Evolutionary conservation across 331 rosid species (phyloP).

Genomic region (Quercus lobata): DNA sequence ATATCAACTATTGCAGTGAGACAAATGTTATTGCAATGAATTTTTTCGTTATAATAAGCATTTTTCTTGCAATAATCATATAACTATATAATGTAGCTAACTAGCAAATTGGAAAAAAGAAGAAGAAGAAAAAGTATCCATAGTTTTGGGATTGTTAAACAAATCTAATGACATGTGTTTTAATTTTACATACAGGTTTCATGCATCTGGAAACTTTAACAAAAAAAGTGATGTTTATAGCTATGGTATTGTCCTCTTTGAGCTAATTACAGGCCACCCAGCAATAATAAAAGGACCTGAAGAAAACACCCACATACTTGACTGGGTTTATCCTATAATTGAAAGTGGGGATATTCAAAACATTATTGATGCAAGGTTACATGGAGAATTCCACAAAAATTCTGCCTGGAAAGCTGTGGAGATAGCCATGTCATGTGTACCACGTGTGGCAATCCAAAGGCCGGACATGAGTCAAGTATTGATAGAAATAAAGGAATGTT

Average conservation of each 20-base stretch:
- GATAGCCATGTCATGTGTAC: slow-evolving; percentile 15
- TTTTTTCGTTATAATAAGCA: no score
- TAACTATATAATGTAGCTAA: no score
- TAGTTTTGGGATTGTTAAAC: no score
- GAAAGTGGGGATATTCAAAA: slow-evolving; percentile 21
- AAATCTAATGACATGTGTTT: neutral
- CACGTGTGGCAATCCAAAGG: slow-evolving; percentile 10
- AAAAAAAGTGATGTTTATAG: slow-evolving; percentile 28
- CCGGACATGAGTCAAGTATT: slow-evolving; percentile 22
- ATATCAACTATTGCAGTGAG: no score
- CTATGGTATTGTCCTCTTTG: slow-evolving; percentile 35
- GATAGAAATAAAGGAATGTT: slow-evolving; percentile 8
- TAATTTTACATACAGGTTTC: neutral
- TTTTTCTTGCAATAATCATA: no score
- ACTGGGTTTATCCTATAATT: slow-evolving; percentile 30
- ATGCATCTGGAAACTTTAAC: slow-evolving; percentile 7
- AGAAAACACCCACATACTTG: slow-evolving; percentile 13
- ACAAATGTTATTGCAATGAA: no score
- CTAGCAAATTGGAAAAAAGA: no score
- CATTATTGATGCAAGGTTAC: slow-evolving; percentile 20
- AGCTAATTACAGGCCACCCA: slow-evolving; percentile 24
- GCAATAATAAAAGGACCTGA: neutral
- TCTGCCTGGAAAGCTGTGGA: slow-evolving; percentile 19
- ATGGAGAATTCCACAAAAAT: neutral
- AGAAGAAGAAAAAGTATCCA: no score